Conservation (phyloP, 495 filamentous ascomycete genomes). For the Penicillium fimorum region DNA sequence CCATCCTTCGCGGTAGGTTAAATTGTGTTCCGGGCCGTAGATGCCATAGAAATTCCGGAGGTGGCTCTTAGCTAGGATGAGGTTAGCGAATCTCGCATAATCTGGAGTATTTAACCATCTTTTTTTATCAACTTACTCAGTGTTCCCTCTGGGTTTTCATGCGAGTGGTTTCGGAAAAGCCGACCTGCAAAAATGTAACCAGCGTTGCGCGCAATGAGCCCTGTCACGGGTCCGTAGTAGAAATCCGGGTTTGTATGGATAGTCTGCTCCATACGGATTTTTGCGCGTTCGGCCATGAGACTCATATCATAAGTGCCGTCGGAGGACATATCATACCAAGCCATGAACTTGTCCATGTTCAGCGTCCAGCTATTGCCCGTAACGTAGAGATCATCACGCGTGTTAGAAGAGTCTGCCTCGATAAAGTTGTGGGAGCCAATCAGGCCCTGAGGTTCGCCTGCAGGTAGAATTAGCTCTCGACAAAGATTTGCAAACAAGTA, state of each 20-base stretch:
- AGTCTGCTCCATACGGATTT: slow-evolving; percentile 44
- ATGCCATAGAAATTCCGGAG: slow-evolving; percentile 51
- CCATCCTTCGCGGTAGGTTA: slow-evolving; percentile 46
- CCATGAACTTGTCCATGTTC: slow-evolving; percentile 44
- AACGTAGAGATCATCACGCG: slow-evolving; percentile 51
- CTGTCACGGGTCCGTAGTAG: slow-evolving; percentile 51
- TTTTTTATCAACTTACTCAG: slow-evolving; percentile 28
- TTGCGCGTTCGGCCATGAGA: slow-evolving; percentile 36
- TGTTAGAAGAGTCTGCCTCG: slow-evolving; percentile 56
- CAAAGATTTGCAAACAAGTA: background rate
- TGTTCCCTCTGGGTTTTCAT: slow-evolving; percentile 44
- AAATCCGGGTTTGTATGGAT: slow-evolving; percentile 53
- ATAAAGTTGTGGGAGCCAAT: slow-evolving; percentile 56
- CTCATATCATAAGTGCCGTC: slow-evolving; percentile 40
- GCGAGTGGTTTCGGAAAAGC: slow-evolving; percentile 49
- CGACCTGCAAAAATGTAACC: slow-evolving; percentile 45
- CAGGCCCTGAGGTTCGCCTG: slow-evolving; percentile 44
- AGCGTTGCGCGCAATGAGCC: slow-evolving; percentile 46
- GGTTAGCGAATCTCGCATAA: slow-evolving; percentile 11
- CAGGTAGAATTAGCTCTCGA: background rate
- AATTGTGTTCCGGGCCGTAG: slow-evolving; percentile 36
- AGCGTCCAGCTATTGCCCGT: slow-evolving; percentile 43
- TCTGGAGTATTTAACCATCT: background rate
- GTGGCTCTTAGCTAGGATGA: slow-evolving; percentile 31
- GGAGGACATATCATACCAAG: slow-evolving; percentile 36